These are phyloP conservation scores for Cryptococcus jaspeensis DNA, from an alignment of 1,284 basidiomycete genomes.

Conservation along the genomic window DNA sequence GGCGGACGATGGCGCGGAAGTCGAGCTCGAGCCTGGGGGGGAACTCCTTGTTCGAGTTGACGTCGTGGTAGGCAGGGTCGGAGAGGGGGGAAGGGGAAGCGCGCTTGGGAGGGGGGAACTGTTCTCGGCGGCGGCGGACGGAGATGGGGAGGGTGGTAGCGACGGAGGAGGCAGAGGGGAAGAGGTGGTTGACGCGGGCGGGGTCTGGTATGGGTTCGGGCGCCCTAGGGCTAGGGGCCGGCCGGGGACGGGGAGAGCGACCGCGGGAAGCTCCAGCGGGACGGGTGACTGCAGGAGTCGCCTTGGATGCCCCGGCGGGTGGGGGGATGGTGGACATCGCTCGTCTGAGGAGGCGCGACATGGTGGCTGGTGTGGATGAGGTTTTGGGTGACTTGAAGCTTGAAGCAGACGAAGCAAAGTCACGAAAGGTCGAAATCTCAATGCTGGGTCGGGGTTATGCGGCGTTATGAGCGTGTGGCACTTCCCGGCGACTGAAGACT, in stretches of 20 bases:
- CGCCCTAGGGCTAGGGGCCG: no score
- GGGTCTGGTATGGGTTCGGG: constrained; percentile 11
- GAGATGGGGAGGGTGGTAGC: constrained; percentile 33
- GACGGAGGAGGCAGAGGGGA: constrained; percentile 20
- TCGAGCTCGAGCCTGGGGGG: constrained; percentile 38
- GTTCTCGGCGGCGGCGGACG: constrained; percentile 33
- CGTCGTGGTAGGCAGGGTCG: constrained; percentile 18
- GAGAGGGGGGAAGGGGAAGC: constrained; percentile 23
- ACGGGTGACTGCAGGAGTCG: no score
- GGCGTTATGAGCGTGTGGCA: constrained; percentile 16
- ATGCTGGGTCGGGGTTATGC: constrained; percentile 13
- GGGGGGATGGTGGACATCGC: constrained; percentile 17
- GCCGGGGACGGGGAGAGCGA: no score
- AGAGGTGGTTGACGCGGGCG: constrained; percentile 14
- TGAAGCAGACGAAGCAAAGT: not conserved
- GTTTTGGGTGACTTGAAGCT: no score
- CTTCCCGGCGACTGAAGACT: not conserved
- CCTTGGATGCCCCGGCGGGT: no score
- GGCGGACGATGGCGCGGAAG: constrained; percentile 30
- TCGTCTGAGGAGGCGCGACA: constrained; percentile 43
- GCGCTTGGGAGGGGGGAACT: constrained; percentile 19
- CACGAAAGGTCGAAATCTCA: constrained; percentile 6
- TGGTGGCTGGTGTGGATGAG: constrained; percentile 5
- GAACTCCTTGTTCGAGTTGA: constrained; percentile 17
- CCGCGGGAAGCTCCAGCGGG: no score